Percentiles rank a stretch among this genome's conserved stretches.
Evolutionary conservation across 2,329 filamentous ascomycete species (phyloP).

Genomic region (Fusarium chuoi): DNA sequence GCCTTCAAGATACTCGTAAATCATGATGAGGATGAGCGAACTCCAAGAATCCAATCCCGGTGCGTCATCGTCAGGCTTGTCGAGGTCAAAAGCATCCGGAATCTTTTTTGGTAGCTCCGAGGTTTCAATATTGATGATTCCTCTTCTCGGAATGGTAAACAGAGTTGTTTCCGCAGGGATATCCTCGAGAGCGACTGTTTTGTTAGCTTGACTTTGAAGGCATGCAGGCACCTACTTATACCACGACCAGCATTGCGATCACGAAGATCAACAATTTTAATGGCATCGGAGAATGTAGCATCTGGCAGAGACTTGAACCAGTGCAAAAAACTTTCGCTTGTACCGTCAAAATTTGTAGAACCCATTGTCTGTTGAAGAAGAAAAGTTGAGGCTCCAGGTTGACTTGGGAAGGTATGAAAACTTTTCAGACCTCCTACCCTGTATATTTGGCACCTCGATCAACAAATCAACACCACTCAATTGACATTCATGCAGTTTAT

Average conservation of each 20-base stretch:
- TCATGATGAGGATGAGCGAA: conserved; percentile 77
- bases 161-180: conserved; percentile 80
- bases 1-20: conserved; percentile 75
- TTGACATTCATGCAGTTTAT: not conserved
- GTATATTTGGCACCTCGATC: not conserved
- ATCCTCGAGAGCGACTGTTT: conserved; percentile 77
- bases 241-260: conserved; percentile 63
- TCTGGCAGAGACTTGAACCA: conserved; percentile 66
- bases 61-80: conserved; percentile 49
- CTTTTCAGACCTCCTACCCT: conserved; percentile 24
- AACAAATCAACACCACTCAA: not conserved
- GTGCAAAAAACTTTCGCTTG: conserved; percentile 58
- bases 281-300: conserved; percentile 63
- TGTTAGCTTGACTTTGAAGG: conserved; percentile 1
- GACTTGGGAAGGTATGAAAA: conserved; percentile 18
- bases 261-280: conserved; percentile 64
- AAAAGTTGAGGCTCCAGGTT: not conserved
- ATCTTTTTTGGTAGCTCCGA: conserved; percentile 72
- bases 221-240: conserved; percentile 55
- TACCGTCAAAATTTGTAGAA: conserved; percentile 52
- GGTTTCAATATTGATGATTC: conserved; percentile 78
- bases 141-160: conserved; percentile 79
- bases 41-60: conserved; percentile 64
- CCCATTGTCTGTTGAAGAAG: conserved; percentile 9
- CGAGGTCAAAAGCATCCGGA: conserved; percentile 61